Conservation (phyloP, 2,329 filamentous ascomycete species). For the Colletotrichum sp. region DNA sequence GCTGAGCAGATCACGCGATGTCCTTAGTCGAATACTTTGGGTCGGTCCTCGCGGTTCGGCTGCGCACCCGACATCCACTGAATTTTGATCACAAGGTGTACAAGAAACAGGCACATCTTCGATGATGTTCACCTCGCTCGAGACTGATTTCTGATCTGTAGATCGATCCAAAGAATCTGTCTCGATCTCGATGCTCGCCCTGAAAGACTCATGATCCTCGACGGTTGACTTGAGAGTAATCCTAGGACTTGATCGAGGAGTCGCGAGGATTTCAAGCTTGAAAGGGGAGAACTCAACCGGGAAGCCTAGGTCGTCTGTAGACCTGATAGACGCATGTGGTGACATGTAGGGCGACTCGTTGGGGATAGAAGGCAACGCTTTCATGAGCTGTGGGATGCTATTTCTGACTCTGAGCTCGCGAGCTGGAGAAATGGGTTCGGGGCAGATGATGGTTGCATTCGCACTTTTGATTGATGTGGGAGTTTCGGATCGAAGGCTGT, state of each 20-base stretch:
- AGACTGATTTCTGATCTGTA: not conserved
- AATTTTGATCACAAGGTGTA: not conserved
- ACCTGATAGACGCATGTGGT: not conserved
- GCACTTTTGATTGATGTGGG: not conserved
- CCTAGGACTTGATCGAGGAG: not conserved
- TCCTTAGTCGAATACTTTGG: slow-evolving; percentile 33
- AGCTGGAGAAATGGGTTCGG: slow-evolving; percentile 53
- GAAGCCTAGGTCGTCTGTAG: not conserved
- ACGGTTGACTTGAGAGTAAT: not conserved
- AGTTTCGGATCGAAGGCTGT: not conserved
- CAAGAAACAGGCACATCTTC: not conserved
- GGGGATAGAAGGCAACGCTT: slow-evolving; percentile 53
- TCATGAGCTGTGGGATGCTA: slow-evolving; percentile 58
- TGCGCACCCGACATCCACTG: not conserved
- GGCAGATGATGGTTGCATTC: slow-evolving; percentile 39
- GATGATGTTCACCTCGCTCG: not conserved
- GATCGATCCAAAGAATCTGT: not conserved
- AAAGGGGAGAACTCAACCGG: slow-evolving; percentile 20
- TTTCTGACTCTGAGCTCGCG: slow-evolving; percentile 51
- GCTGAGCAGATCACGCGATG: not conserved
- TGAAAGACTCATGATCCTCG: slow-evolving; percentile 9
- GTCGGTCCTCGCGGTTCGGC: slow-evolving; percentile 19
- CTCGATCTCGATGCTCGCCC: slow-evolving; percentile 3
- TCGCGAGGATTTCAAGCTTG: slow-evolving; percentile 15
- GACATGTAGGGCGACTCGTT: slow-evolving; percentile 22